These are phyloP conservation scores for Amaranthus palmeri DNA, from an alignment of 148 eudicot species.

Conservation along the genomic window DNA sequence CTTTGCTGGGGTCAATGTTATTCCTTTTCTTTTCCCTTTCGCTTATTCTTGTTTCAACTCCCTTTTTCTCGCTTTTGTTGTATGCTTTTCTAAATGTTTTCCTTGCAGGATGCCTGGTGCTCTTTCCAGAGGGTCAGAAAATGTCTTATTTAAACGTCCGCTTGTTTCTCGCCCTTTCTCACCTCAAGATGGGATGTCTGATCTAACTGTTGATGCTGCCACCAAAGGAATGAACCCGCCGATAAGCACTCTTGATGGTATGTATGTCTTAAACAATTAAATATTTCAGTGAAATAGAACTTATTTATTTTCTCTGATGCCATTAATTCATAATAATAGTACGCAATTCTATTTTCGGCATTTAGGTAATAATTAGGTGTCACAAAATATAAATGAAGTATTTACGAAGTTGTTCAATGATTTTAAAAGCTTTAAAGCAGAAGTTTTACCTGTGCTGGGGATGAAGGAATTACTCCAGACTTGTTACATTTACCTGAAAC, in stretches of 20 bases:
- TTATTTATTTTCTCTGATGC: too few species aligned
- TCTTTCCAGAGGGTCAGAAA: constrained; percentile 57
- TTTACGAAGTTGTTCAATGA: too few species aligned
- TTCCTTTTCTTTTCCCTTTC: neutral
- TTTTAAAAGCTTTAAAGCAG: too few species aligned
- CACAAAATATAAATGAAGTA: too few species aligned
- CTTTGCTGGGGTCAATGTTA: neutral
- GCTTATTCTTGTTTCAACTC: neutral
- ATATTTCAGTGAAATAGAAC: neutral
- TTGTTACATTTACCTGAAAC: too few species aligned
- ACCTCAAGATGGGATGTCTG: constrained; percentile 61
- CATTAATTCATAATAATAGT: too few species aligned
- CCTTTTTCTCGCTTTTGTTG: neutral
- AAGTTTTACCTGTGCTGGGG: too few species aligned
- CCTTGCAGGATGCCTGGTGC: constrained; percentile 42
- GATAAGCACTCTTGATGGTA: constrained; percentile 58
- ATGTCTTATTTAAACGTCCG: constrained; percentile 64
- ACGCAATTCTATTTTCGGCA: too few species aligned
- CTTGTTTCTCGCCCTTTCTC: constrained; percentile 52
- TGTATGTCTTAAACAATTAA: constrained; percentile 8
- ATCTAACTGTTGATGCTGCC: constrained; percentile 41
- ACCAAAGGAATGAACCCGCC: constrained; percentile 41
- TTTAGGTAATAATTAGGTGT: too few species aligned
- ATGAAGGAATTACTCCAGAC: too few species aligned
- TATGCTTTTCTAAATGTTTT: neutral